Percentiles rank a stretch among this genome's conserved stretches.
These are phyloP conservation scores for Solanum hybrid DNA, from an alignment of 305 asterid genomes.

Conservation along the genomic window DNA sequence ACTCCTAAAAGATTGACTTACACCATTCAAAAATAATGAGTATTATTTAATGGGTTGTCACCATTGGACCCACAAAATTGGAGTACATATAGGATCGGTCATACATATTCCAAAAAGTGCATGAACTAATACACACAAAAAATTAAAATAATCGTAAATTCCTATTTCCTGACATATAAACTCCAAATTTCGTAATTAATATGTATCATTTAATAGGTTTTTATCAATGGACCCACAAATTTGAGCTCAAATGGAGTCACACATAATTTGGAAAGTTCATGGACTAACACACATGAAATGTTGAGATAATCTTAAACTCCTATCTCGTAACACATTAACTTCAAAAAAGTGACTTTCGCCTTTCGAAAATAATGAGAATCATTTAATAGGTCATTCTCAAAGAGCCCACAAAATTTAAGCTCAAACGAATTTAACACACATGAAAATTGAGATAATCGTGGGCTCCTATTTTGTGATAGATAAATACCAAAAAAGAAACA, in stretches of 20 bases:
- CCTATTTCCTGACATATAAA: too few relatives aligned
- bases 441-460: not conserved
- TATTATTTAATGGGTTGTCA: not conserved
- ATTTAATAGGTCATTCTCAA: not conserved
- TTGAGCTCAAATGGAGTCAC: not conserved
- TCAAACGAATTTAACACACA: not conserved
- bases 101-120: not conserved
- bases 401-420: not conserved
- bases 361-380: too few relatives aligned
- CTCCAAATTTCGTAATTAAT: not conserved
- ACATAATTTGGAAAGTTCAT: too few relatives aligned
- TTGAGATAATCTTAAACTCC: not conserved
- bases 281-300: not conserved
- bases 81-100: not conserved
- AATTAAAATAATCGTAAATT: too few relatives aligned
- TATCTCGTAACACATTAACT: not conserved
- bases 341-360: not conserved
- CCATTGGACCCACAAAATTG: not conserved
- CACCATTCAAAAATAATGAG: not conserved
- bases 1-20: not conserved
- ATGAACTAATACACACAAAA: not conserved
- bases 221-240: not conserved
- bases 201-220: not conserved
- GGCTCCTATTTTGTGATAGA: not conserved
- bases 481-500: not conserved